A percentile compares a stretch with the other conserved stretches of the same genome.
These are phyloP conservation scores for Melastoma malabathricum DNA, from an alignment of 345 rosid genomes.

Conservation along the genomic window DNA sequence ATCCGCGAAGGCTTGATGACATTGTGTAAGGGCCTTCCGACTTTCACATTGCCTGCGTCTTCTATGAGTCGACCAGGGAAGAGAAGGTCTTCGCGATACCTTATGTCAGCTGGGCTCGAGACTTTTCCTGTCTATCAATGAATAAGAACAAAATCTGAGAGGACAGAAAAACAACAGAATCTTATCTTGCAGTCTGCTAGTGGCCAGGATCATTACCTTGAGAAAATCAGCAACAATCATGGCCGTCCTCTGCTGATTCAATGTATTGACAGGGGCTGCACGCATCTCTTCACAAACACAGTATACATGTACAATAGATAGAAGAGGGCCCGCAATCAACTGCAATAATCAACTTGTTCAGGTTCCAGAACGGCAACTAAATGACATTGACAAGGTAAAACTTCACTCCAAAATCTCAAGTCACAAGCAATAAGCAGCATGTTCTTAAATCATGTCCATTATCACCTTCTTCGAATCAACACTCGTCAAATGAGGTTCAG, in stretches of 20 bases:
- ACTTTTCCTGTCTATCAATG: constrained; percentile 51
- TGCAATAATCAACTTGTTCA: constrained; percentile 22
- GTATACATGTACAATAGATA: constrained; percentile 50
- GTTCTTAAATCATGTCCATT: too few species aligned
- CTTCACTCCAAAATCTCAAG: too few species aligned
- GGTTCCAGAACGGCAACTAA: neutral
- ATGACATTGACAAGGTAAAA: neutral
- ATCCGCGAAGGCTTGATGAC: constrained; percentile 58
- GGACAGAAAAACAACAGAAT: neutral
- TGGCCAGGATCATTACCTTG: constrained; percentile 25
- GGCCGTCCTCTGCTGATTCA: constrained; percentile 92
- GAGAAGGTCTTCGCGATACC: constrained; percentile 58
- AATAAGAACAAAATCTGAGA: constrained; percentile 4
- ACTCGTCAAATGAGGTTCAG: too few species aligned
- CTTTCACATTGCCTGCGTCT: constrained; percentile 80
- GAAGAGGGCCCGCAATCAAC: constrained; percentile 73
- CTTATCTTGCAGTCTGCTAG: too few species aligned
- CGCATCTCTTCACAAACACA: constrained; percentile 76
- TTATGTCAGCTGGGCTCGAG: constrained; percentile 69
- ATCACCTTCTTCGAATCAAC: too few species aligned
- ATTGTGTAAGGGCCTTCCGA: constrained; percentile 57
- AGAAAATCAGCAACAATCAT: constrained; percentile 71
- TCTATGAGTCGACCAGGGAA: constrained; percentile 68
- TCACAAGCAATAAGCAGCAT: too few species aligned
- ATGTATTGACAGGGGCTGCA: constrained; percentile 67